These are phyloP conservation scores for Reticulascus tulasneorum DNA, from an alignment of 2,329 filamentous ascomycete genomes.

Conservation along the genomic window DNA sequence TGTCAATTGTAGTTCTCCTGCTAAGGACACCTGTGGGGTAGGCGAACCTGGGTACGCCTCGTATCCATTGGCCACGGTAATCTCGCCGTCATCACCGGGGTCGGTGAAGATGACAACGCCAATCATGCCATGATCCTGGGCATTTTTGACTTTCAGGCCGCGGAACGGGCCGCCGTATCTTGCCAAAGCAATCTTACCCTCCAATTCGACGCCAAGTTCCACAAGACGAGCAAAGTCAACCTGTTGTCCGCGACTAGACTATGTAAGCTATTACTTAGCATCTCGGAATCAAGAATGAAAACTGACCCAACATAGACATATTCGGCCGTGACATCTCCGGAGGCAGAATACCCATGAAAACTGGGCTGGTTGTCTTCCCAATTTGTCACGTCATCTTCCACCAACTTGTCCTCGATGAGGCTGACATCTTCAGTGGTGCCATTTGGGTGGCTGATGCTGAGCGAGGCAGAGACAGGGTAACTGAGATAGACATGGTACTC, in stretches of 20 bases:
- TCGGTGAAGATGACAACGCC: conserved; percentile 71
- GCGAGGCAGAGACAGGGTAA: conserved; percentile 54
- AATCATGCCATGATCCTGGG: conserved; percentile 72
- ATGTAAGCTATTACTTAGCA: neutral
- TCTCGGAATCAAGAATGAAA: rapidly evolving
- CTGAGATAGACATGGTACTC: conserved; percentile 58
- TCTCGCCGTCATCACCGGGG: conserved; percentile 69
- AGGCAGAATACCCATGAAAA: conserved; percentile 81
- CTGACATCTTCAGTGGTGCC: conserved; percentile 58
- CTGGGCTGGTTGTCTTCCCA: conserved; percentile 66
- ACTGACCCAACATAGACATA: conserved; percentile 70
- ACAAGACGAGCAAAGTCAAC: conserved; percentile 69
- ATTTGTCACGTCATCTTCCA: conserved; percentile 71
- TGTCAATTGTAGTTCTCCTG: too few relatives aligned
- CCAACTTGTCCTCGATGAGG: conserved; percentile 67
- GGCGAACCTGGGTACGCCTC: conserved; percentile 58
- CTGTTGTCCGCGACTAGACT: conserved; percentile 55
- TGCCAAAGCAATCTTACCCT: conserved; percentile 74
- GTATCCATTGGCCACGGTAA: conserved; percentile 71
- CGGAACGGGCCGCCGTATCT: conserved; percentile 77
- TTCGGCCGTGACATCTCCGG: conserved; percentile 69
- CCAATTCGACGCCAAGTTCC: conserved; percentile 62
- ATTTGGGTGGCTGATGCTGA: conserved; percentile 34
- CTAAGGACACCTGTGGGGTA: too few relatives aligned
- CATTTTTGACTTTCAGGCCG: conserved; percentile 78